Percentiles rank a stretch among this genome's conserved stretches.
Evolutionary conservation across 129 eudicot genomes (phyloP).

Genomic region (Flaveria bidentis): DNA sequence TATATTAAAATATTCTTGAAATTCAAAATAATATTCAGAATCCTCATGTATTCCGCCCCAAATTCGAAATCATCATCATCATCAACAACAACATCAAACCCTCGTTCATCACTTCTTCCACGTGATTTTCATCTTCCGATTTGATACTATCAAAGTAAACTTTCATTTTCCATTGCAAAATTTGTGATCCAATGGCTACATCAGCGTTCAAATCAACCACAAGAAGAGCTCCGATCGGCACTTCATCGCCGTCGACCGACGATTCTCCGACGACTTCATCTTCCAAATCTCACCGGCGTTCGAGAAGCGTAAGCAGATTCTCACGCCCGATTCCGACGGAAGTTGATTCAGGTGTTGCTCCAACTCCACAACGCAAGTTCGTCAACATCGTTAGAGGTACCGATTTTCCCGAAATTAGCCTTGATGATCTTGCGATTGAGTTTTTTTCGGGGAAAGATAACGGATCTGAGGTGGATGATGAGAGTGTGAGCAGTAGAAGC

Average conservation of each 20-base stretch:
- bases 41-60: slow-evolving; percentile 36
- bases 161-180: not conserved
- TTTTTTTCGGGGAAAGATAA: slow-evolving; percentile 55
- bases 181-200: slow-evolving; percentile 61
- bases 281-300: slow-evolving; percentile 53
- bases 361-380: slow-evolving; percentile 69
- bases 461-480: slow-evolving; percentile 24
- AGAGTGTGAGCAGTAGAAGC: slow-evolving; percentile 35
- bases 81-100: slow-evolving; percentile 6
- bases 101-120: not conserved
- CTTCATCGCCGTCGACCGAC: slow-evolving; percentile 35
- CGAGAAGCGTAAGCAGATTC: slow-evolving; percentile 75
- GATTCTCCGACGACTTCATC: slow-evolving; percentile 38
- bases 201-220: slow-evolving; percentile 93
- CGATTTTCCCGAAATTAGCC: slow-evolving; percentile 64
- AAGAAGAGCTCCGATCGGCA: slow-evolving; percentile 52
- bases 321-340: slow-evolving; percentile 51
- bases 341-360: slow-evolving; percentile 28
- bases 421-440: slow-evolving; percentile 89
- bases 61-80: slow-evolving; percentile 14
- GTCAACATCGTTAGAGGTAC: slow-evolving; percentile 87
- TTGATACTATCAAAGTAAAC: not conserved
- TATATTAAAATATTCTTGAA: not conserved
- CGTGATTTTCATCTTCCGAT: not conserved
- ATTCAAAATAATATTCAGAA: slow-evolving; percentile 19